Base-by-base conservation (phyloP, 192 early-diverging fungal genomes). In the Coemansia sp. region DNA sequence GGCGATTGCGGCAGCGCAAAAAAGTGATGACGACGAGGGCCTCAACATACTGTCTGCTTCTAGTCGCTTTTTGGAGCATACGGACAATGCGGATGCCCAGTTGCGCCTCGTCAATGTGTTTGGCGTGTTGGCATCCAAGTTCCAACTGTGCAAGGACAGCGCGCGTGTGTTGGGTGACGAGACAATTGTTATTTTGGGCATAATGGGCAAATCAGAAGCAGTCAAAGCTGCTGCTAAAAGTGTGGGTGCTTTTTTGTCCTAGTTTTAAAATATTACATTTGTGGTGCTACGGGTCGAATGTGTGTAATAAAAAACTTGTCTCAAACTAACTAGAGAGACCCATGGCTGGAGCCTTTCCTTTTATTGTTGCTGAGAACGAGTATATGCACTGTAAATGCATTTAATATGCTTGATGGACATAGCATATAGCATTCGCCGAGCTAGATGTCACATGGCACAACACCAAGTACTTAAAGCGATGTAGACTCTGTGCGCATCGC, bases 61-160 rank as follows among this genome's bases (percentile, higher is more conserved):
- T 13, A 68, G 65, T 43, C 68, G 62, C 27, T 80, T 80, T 65
- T 38, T 80, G 27, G 23, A 35, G 4, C 39, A 19, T 19, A 74
- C 71, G 0, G 56, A 58, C 12, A 68, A 62, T 16, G 54, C 77
- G 0, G 77, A 80, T 24, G 71, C 72, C 6, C 77, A 80, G 77
- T 45, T 74, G 29, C 64, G 72, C 2, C 64, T 80, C 7, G 22
- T 74, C 35, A 62, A 64, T 4, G 77, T 74, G 18, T 80, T 80
- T 66, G 77, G 77, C 59, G 72, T 80, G 39, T 54, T 80, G 45
- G 65, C 71, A 3, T 14, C 37, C 35, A 64, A 53, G 61, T 80
- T 80, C 68, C 77, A 70, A 64, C 60, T 80, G 38, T 80, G 77
- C 72, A 74, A 74, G 61, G 77, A 80, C 14, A 80, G 77, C 32